Evolutionary conservation across 805 yeast genomes (phyloP), one percentile per base, ranked within the genome.

Genomic region (Clavispora vitiphila): DNA sequence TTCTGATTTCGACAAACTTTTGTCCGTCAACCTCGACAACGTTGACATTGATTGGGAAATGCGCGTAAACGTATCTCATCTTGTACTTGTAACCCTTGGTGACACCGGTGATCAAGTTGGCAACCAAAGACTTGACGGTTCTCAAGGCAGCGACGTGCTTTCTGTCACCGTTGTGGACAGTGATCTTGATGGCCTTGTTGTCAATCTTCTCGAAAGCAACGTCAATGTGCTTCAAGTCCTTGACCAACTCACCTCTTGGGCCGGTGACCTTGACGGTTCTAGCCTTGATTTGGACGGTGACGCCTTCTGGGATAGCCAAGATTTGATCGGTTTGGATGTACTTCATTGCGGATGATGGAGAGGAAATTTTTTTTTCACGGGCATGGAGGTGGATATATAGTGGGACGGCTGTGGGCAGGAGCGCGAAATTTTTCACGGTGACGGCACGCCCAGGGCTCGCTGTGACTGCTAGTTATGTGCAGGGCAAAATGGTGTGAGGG

Each of bases 51-150:
- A 95, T 93, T 73, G 99, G 99, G 96, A 93, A 93, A 87, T 93
- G 99, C 83, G 99, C 99, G 71, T 91, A 95, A 55, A 93, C 99
- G 74, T 88, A 90, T 82, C 98, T 89, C 97, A 93, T 85, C 86
- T 93, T 93, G 93, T 93, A 93, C 78, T 86, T 83, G 95, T 77
- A 91, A 76, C 98, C 99, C 80, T 83, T 83, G 72, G 99, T 93
- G 70, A 93, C 99, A 86, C 99, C 99, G 59, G 86, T 86, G 76
- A 93, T 73, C 82, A 93, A 75, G 86, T 93, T 93, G 69, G 87
- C 69, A 64, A 93, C 80, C 70, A 93, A 78, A 56, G 98, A 87
- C 78, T 88, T 90, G 73, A 93, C 98, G 52, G 99, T 91, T 82
- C 98, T 90, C 72, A 93, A 80, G 67, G 96, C 86, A 71, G 99